phyloP scores from a whole-genome alignment of 441 rosid species.

The Adansonia grandidieri region DNA sequence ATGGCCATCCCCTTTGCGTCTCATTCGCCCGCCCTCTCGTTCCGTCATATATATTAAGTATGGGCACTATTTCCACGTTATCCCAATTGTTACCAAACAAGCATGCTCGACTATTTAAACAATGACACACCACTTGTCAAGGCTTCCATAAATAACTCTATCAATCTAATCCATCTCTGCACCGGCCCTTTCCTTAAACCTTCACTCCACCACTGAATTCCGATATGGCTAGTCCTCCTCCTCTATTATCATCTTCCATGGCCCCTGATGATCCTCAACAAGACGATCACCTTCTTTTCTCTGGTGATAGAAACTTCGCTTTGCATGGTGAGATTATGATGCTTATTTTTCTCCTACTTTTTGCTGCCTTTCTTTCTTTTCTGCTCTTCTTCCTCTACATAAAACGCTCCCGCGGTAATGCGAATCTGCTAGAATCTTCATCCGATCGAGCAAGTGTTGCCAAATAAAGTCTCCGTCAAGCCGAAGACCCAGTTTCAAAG shows the following conservation, averaged over 20 bases:
- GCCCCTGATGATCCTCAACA: slow-evolving; percentile 27
- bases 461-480: background rate
- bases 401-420: slow-evolving; percentile 5
- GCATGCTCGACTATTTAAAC: too few relatives aligned
- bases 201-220: background rate
- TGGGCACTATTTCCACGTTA: background rate
- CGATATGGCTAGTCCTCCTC: slow-evolving; percentile 17
- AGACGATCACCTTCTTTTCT: slow-evolving; percentile 28
- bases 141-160: background rate
- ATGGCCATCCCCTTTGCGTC: background rate
- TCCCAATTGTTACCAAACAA: background rate
- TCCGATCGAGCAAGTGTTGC: background rate
- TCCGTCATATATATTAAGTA: background rate
- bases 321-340: slow-evolving; percentile 54
- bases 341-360: slow-evolving; percentile 41
- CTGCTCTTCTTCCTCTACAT: slow-evolving; percentile 30
- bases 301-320: slow-evolving; percentile 45
- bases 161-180: background rate
- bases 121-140: background rate
- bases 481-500: background rate
- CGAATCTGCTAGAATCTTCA: background rate
- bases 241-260: background rate
- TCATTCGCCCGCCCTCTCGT: background rate
- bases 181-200: background rate
- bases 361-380: slow-evolving; percentile 35